phyloP scores from a whole-genome alignment of 139 green algal genomes.

The Coelastrella sp. region DNA sequence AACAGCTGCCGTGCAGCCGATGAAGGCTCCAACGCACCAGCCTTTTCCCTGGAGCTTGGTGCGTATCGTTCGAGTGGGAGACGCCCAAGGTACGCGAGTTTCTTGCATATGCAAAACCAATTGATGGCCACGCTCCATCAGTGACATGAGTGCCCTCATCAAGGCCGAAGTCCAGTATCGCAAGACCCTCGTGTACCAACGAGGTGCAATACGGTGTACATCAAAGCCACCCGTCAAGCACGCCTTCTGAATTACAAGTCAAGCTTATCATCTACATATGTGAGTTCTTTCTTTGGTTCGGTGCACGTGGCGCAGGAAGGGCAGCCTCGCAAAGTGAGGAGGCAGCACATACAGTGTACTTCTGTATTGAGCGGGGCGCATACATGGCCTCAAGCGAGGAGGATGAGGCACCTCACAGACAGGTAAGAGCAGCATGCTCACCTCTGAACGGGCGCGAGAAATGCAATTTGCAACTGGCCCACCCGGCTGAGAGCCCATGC shows the following conservation, averaged over 20 bases:
- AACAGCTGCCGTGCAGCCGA: too few relatives aligned
- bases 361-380: slow-evolving; percentile 10
- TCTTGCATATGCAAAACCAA: too few relatives aligned
- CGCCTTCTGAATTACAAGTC: neutral
- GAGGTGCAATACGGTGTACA: slow-evolving; percentile 19
- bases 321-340: neutral
- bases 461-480: neutral
- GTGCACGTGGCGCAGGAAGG: neutral
- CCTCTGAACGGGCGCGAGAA: neutral
- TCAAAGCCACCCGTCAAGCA: neutral
- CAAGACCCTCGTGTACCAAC: slow-evolving; percentile 6
- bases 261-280: neutral
- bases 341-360: slow-evolving; percentile 12
- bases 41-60: too few relatives aligned
- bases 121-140: too few relatives aligned
- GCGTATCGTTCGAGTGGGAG: too few relatives aligned
- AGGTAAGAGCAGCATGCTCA: slow-evolving; percentile 8
- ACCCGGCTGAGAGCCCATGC: neutral
- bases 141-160: too few relatives aligned
- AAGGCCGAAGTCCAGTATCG: neutral
- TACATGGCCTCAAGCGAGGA: slow-evolving; percentile 4
- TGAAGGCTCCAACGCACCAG: too few relatives aligned
- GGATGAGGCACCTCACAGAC: slow-evolving; percentile 2
- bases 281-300: neutral
- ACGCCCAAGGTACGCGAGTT: too few relatives aligned